Evolutionary conservation across 2,329 filamentous ascomycete genomes (phyloP).

Genomic region (Fusarium avenaceum): DNA sequence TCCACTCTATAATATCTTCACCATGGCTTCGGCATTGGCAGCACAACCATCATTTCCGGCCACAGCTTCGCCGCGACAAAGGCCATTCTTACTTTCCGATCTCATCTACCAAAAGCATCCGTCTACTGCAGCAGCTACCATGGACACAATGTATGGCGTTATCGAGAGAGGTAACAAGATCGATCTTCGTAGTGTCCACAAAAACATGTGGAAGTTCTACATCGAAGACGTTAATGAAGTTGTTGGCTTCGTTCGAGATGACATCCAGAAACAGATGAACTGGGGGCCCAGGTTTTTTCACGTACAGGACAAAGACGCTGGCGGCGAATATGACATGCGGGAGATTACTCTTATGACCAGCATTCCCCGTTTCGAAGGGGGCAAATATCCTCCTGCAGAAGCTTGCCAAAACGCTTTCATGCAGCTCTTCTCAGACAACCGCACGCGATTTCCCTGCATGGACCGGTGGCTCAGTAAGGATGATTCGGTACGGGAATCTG

Average conservation of each 20-base stretch:
- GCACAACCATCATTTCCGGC: constrained; percentile 26
- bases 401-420: constrained; percentile 6
- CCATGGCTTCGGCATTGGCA: constrained; percentile 35
- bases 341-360: constrained; percentile 26
- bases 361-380: constrained; percentile 25
- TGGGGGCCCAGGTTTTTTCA: constrained; percentile 33
- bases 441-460: constrained; percentile 45
- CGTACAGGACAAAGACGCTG: constrained; percentile 9
- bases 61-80: constrained; percentile 21
- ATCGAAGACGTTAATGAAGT: constrained; percentile 38
- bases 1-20: not conserved
- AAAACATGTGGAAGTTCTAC: constrained; percentile 35
- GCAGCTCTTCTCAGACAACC: constrained; percentile 43
- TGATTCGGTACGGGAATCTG: constrained; percentile 42
- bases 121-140: constrained; percentile 1
- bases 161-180: constrained; percentile 43
- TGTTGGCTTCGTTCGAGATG: constrained; percentile 40
- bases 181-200: not conserved
- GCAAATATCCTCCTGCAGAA: not conserved
- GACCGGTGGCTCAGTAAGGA: constrained; percentile 46
- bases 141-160: constrained; percentile 36
- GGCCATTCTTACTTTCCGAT: constrained; percentile 15
- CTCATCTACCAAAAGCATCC: constrained; percentile 10
- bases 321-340: constrained; percentile 2
- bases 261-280: constrained; percentile 23